Evolutionary conservation across 352 stramenopile species (phyloP).

Genomic region (Pythium rhizo-oryzae): DNA sequence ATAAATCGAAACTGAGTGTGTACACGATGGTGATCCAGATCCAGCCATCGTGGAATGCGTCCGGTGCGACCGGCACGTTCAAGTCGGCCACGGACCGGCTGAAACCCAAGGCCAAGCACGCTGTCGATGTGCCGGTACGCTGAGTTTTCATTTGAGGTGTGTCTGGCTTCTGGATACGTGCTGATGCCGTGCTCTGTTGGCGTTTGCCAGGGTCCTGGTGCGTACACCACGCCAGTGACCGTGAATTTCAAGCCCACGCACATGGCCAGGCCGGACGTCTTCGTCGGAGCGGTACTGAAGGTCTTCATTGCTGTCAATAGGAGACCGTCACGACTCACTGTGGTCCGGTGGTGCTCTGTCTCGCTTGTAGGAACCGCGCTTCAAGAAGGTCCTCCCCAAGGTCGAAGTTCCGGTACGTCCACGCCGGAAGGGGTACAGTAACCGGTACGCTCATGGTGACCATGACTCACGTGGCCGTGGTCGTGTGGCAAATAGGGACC

Average conservation of each 20-base stretch:
- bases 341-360: not conserved
- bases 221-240: constrained; percentile 45
- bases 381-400: constrained; percentile 67
- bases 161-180: not conserved
- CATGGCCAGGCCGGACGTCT: constrained; percentile 70
- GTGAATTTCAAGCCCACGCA: constrained; percentile 58
- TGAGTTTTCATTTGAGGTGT: not conserved
- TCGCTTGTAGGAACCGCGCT: constrained; percentile 60
- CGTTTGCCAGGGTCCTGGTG: constrained; percentile 52
- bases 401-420: constrained; percentile 53
- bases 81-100: constrained; percentile 67
- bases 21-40: constrained; percentile 33
- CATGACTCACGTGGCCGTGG: not conserved
- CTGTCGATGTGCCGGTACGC: constrained; percentile 51
- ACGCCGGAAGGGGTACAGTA: no score
- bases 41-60: constrained; percentile 60
- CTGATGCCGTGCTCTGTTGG: not conserved
- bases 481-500: constrained; percentile 45
- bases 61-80: constrained; percentile 64
- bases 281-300: constrained; percentile 51
- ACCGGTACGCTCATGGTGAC: not conserved
- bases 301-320: not conserved
- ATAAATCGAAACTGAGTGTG: not conserved
- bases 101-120: constrained; percentile 37
- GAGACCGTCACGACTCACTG: not conserved